Conservation (phyloP, 163 green algal species). For the Trebouxia gelatinosa region DNA sequence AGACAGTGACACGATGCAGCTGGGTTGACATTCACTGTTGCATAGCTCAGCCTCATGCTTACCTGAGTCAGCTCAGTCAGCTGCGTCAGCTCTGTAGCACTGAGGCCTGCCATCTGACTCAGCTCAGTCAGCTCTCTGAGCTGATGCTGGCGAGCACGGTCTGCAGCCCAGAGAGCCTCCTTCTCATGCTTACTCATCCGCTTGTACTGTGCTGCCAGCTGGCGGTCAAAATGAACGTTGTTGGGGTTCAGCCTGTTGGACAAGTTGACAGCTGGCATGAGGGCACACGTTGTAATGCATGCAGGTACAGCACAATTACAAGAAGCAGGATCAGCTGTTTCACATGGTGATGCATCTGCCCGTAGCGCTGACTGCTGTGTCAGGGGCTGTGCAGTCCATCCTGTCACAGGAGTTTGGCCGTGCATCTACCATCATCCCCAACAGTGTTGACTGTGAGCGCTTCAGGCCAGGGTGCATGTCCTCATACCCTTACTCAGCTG, state of each 20-base stretch:
- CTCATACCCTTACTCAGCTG: conserved; percentile 1
- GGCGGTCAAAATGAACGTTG: conserved; percentile 72
- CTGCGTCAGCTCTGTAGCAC: neutral
- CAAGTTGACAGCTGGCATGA: conserved; percentile 46
- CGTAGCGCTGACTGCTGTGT: conserved; percentile 57
- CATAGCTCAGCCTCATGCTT: no score
- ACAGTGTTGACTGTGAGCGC: conserved; percentile 64
- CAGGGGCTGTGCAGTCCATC: conserved; percentile 56
- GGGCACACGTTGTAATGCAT: no score
- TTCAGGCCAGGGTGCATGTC: conserved; percentile 49
- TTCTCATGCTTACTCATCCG: conserved; percentile 80
- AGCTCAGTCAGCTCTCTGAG: conserved; percentile 25
- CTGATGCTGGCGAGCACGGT: conserved; percentile 27
- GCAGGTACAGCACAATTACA: conserved; percentile 54
- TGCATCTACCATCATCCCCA: conserved; percentile 58
- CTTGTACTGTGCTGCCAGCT: conserved; percentile 70
- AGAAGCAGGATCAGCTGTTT: conserved; percentile 66
- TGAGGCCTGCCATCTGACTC: conserved; percentile 13
- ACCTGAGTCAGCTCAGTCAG: conserved; percentile 24
- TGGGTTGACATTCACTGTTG: no score
- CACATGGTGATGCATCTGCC: conserved; percentile 70
- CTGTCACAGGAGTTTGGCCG: conserved; percentile 64
- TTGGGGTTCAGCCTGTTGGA: conserved; percentile 76
- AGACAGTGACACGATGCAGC: no score
- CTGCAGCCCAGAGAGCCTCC: conserved; percentile 33